A percentile compares a stretch with the other conserved stretches of the same genome.
These are phyloP conservation scores for Berkeleyomyces basicola DNA, from an alignment of 2,329 filamentous ascomycete species.

Conservation along the genomic window DNA sequence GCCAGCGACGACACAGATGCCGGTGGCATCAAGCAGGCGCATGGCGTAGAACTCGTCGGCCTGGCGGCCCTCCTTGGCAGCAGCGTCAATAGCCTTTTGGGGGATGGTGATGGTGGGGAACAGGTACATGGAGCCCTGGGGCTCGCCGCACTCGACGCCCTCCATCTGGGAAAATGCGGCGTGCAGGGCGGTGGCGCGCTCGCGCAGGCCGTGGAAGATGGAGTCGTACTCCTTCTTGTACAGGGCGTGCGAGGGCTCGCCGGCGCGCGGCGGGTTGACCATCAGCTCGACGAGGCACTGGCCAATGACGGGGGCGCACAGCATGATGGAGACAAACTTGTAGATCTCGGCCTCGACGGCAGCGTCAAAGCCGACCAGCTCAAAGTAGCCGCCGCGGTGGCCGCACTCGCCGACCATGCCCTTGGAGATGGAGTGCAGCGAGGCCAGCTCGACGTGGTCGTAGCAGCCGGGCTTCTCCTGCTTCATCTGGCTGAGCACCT, in stretches of 20 bases:
- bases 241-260: conserved; percentile 67
- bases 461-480: conserved; percentile 57
- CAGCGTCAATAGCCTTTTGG: conserved; percentile 57
- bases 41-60: conserved; percentile 93
- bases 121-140: conserved; percentile 96
- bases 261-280: conserved; percentile 81
- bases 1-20: conserved; percentile 85
- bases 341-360: conserved; percentile 87
- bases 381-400: conserved; percentile 94
- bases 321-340: conserved; percentile 95
- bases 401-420: conserved; percentile 98
- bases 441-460: conserved; percentile 74
- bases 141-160: conserved; percentile 76
- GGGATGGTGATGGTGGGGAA: conserved; percentile 86
- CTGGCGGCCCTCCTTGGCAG: conserved; percentile 52
- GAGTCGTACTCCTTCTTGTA: conserved; percentile 73
- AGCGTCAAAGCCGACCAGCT: conserved; percentile 76
- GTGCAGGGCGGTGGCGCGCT: conserved; percentile 72
- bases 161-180: conserved; percentile 90
- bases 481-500: conserved; percentile 67
- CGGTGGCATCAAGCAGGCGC: conserved; percentile 78
- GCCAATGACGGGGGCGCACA: conserved; percentile 87
- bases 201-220: conserved; percentile 62
- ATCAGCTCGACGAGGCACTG: conserved; percentile 96
- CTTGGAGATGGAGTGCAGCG: conserved; percentile 87